A percentile compares a stretch with the other conserved stretches of the same genome.
phyloP scores from a whole-genome alignment of 495 filamentous ascomycete genomes.

The Talaromyces proteolyticus region DNA sequence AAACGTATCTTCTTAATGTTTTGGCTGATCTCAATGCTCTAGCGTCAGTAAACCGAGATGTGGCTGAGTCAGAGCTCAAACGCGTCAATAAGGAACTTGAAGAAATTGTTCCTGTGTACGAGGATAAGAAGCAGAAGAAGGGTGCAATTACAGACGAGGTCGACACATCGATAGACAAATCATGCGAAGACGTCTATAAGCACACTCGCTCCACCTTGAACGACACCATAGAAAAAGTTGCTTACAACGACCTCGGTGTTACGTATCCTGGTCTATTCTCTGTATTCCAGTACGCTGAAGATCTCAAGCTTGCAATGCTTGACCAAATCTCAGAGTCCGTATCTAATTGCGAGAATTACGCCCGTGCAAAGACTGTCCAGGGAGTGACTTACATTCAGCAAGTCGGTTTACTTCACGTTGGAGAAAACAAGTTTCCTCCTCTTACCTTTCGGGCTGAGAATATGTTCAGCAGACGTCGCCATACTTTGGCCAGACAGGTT shows the following conservation, averaged over 20 bases:
- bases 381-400: slow-evolving; percentile 86
- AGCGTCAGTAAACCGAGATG: slow-evolving; percentile 80
- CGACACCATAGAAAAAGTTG: slow-evolving; percentile 65
- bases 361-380: slow-evolving; percentile 66
- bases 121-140: slow-evolving; percentile 76
- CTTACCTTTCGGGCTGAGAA: slow-evolving; percentile 81
- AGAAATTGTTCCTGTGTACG: slow-evolving; percentile 77
- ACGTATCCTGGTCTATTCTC: slow-evolving; percentile 79
- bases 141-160: slow-evolving; percentile 76
- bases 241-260: slow-evolving; percentile 71
- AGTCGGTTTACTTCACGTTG: slow-evolving; percentile 82
- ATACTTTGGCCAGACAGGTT: slow-evolving; percentile 75
- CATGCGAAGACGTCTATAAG: slow-evolving; percentile 77
- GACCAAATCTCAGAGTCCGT: slow-evolving; percentile 77
- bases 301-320: slow-evolving; percentile 86
- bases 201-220: slow-evolving; percentile 70
- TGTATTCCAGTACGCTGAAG: slow-evolving; percentile 89
- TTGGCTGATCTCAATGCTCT: slow-evolving; percentile 77
- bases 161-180: slow-evolving; percentile 75
- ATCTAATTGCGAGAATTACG: slow-evolving; percentile 73
- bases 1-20: slow-evolving; percentile 93
- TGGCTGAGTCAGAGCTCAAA: slow-evolving; percentile 80
- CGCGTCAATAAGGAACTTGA: slow-evolving; percentile 73
- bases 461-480: slow-evolving; percentile 83
- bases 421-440: slow-evolving; percentile 70